Evolutionary conservation across 345 rosid genomes (phyloP), one percentile per base, ranked within the genome.

Genomic region (Salix purpurea): DNA sequence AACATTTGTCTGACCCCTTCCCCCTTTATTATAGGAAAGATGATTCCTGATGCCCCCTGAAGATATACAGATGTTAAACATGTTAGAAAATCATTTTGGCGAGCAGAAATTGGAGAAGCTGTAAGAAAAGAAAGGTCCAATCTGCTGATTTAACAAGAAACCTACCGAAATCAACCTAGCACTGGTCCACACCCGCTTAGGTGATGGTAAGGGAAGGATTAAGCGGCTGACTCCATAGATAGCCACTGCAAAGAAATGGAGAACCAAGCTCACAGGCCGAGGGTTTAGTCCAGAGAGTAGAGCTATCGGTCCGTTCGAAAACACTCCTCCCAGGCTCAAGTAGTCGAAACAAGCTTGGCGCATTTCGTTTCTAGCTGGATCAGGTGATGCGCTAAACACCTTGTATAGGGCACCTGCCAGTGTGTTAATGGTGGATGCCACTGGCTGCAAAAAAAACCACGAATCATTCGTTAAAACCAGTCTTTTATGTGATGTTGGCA

Each of bases 191-290:
- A 67, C 1, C 23, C 13, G 70, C 5, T 18, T 34, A 18, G 69
- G 69, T 2, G 69, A 32, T 26, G 40, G 69, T 4, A 26, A 26
- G 40, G 23, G 69, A 32, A 65, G 42, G 10, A 65, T 32, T 34
- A 67, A 34, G n/a, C 70, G 46, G 39, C 70, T 42, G 42, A 67
- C 44, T 8, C 70, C 70, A 67, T 67, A 67, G 70, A 30, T 67
- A 34, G 70, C 46, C 42, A 67, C 70, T 6, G 70, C 70, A 34
- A 67, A 67, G 70, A 67, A 67, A 67, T 67, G 70, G 23, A 67
- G 70, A 67, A 34, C 70, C 46, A 67, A 34, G 37, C 69, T 65
- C 69, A 65, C 16, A 0, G 69, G 69, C 21, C 40, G 69, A 65
- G 69, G 69, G 69, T 65, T 19, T 26, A 32, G 21, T 16, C 69